Evolutionary conservation across 2,329 filamentous ascomycete genomes (phyloP).

Genomic region (Teratosphaeria gauchensis): DNA sequence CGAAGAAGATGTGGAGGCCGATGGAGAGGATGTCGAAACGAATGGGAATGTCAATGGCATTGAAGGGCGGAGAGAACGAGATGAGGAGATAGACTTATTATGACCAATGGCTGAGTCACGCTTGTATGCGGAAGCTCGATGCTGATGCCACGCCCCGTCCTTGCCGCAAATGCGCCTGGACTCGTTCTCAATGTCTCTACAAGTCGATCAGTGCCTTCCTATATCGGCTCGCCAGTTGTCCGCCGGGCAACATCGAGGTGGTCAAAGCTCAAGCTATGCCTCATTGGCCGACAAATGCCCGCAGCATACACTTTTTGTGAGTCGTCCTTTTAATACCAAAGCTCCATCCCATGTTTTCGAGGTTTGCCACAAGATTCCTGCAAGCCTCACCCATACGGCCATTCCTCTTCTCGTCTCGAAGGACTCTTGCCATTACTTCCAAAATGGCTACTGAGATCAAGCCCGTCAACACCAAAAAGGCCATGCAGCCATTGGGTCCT

Average conservation of each 20-base stretch:
- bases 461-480: slow-evolving; percentile 9
- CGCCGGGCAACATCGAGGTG: background rate
- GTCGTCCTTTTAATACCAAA: background rate
- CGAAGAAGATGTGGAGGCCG: slow-evolving; percentile 6
- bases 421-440: background rate
- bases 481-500: slow-evolving; percentile 8
- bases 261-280: background rate
- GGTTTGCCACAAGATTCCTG: background rate
- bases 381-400: background rate
- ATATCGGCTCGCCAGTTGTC: background rate
- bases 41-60: slow-evolving; percentile 2
- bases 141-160: background rate
- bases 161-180: background rate
- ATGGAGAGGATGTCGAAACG: background rate
- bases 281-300: background rate
- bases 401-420: background rate
- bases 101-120: background rate
- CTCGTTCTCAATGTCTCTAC: background rate
- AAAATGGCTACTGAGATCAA: slow-evolving; percentile 6
- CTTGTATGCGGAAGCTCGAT: background rate
- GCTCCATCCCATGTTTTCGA: background rate
- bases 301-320: background rate
- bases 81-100: slow-evolving; percentile 8
- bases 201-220: background rate
- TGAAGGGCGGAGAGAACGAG: slow-evolving; percentile 3